Conservation (phyloP, 1,139 yeast genomes). For the Lipomyces yarrowii region DNA sequence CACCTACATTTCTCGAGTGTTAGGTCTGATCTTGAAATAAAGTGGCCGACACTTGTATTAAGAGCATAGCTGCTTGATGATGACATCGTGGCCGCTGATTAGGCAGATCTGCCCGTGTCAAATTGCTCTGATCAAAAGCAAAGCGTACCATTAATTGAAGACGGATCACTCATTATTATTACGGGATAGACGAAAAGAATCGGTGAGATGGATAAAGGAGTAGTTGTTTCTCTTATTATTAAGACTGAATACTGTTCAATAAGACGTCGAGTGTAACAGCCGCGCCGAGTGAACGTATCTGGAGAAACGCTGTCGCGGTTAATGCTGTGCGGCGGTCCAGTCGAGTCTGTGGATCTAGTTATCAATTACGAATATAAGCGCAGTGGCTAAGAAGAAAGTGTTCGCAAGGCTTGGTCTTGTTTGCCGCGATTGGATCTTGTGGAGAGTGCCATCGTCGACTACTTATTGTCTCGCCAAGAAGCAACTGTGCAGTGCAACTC, state of each 20-base stretch:
- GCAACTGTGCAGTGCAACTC: not conserved
- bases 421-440: too few relatives aligned
- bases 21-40: not conserved
- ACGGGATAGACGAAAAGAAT: too few relatives aligned
- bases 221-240: not conserved
- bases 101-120: not conserved
- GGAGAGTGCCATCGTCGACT: too few relatives aligned
- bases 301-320: not conserved
- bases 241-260: not conserved
- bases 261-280: too few relatives aligned
- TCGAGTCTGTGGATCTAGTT: too few relatives aligned
- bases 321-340: not conserved
- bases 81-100: not conserved
- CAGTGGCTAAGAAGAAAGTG: too few relatives aligned
- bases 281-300: not conserved
- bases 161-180: conserved; percentile 27
- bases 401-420: not conserved
- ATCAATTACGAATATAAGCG: not conserved
- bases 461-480: not conserved
- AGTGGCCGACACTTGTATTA: not conserved
- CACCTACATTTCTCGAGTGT: conserved; percentile 51
- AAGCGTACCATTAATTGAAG: conserved; percentile 26
- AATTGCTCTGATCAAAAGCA: not conserved
- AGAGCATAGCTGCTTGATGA: not conserved
- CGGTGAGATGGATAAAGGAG: not conserved